Percentiles rank a stretch among this genome's conserved stretches.
phyloP scores from a whole-genome alignment of 2,329 filamentous ascomycete genomes.

The Talaromyces piceae region DNA sequence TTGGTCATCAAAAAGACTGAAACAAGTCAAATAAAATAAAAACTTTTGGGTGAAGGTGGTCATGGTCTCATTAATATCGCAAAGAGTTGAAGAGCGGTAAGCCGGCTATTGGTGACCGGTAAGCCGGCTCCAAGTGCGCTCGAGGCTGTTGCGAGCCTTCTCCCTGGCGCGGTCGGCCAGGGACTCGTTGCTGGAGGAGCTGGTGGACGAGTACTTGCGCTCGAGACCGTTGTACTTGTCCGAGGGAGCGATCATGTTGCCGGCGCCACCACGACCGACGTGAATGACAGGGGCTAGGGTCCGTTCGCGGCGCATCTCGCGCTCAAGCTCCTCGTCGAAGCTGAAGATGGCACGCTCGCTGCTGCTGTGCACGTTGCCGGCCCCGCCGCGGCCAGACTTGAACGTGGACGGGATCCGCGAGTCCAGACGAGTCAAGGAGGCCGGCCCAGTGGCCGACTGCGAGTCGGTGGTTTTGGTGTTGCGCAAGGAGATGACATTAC shows the following conservation, averaged over 20 bases:
- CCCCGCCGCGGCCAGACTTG: slow-evolving; percentile 47
- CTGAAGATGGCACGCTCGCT: slow-evolving; percentile 27
- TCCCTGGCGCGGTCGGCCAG: slow-evolving; percentile 28
- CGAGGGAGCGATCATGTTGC: slow-evolving; percentile 40
- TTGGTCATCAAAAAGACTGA: too few species aligned
- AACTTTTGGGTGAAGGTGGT: slow-evolving; percentile 4
- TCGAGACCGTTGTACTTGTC: slow-evolving; percentile 19
- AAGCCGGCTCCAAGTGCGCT: slow-evolving; percentile 36
- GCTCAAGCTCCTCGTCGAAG: slow-evolving; percentile 59
- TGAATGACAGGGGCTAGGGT: slow-evolving; percentile 55
- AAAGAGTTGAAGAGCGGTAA: not conserved
- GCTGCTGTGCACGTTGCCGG: slow-evolving; percentile 47
- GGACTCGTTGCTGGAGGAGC: slow-evolving; percentile 29
- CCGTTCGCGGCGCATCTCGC: slow-evolving; percentile 46
- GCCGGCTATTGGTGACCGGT: slow-evolving; percentile 10
- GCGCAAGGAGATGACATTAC: slow-evolving; percentile 50
- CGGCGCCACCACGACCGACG: slow-evolving; percentile 55
- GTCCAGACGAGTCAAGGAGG: slow-evolving; percentile 45
- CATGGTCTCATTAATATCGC: slow-evolving; percentile 1
- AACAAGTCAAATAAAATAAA: not conserved
- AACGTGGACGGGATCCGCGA: slow-evolving; percentile 34
- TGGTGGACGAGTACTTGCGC: slow-evolving; percentile 31
- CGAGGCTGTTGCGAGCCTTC: slow-evolving; percentile 28
- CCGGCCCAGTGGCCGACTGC: slow-evolving; percentile 35
- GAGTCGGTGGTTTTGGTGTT: slow-evolving; percentile 44